Conservation (phyloP, 2,329 filamentous ascomycete genomes). For the Lasiodiplodia hormozganensis region DNA sequence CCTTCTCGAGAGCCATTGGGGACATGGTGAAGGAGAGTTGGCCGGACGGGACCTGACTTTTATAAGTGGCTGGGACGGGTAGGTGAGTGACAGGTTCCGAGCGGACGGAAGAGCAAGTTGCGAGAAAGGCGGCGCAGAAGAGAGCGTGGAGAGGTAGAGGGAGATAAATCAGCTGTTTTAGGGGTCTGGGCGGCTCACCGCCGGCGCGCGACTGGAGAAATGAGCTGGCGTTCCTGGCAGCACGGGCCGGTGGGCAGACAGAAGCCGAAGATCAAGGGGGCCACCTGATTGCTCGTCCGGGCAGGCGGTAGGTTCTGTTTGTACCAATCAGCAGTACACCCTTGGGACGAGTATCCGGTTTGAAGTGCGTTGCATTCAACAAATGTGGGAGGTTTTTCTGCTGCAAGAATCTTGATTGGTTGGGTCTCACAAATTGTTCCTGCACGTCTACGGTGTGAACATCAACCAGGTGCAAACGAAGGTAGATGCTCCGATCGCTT, state of each 20-base stretch:
- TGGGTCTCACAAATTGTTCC: neutral
- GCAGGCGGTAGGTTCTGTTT: neutral
- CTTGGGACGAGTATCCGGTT: neutral
- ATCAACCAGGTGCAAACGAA: no score
- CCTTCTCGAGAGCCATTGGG: constrained; percentile 71
- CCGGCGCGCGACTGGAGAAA: constrained; percentile 25
- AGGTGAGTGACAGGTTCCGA: constrained; percentile 15
- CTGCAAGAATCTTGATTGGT: neutral
- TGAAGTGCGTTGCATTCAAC: neutral
- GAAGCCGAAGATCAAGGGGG: constrained; percentile 18
- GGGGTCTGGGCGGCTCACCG: constrained; percentile 25
- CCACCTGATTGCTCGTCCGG: neutral
- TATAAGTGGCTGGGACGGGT: constrained; percentile 21
- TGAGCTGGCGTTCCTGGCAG: constrained; percentile 27
- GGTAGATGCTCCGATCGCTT: no score
- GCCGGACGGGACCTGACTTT: neutral
- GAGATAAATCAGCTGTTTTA: constrained; percentile 28
- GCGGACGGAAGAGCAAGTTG: constrained; percentile 1
- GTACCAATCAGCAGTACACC: neutral
- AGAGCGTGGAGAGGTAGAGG: constrained; percentile 24
- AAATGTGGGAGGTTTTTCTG: neutral
- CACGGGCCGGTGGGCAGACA: constrained; percentile 7
- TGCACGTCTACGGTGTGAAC: no score
- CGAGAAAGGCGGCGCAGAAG: constrained; percentile 22
- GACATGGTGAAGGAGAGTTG: constrained; percentile 53